Base-by-base conservation (phyloP, 208 protist species). In the Porcisia hertigi region DNA sequence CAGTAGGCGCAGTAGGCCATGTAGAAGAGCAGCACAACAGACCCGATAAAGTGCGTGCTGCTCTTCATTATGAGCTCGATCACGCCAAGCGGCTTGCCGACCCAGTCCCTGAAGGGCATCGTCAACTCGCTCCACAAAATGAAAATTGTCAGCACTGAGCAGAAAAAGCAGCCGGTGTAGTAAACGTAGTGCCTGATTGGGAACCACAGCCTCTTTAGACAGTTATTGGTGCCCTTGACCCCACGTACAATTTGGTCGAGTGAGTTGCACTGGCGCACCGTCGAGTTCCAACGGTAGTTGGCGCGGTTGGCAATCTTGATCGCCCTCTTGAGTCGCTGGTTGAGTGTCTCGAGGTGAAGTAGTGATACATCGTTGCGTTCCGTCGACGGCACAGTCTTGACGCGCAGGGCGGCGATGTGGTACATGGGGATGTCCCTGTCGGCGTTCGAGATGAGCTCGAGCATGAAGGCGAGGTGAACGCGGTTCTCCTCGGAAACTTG, bases 1-100 rank as follows among this genome's bases (percentile, higher is more conserved):
- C 93, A 97, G 85, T 97, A 98, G 39, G 91, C 71, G 82, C 92
- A 96, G 82, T 89, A 93, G 36, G 89, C 93, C 90, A 97, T 96
- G 87, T 98, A 98, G 80, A 94, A 96, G 75, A 98, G 87, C 65
- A 97, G 86, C 39, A 97, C 71, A 45, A 97, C 82, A 43, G 89
- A 95, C n/a, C 83, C 86, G 11, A 93, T 70, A 69, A 97, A 92
- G 69, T 96, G 90, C 41, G 94, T 76, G 43, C 55, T 39, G 71
- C 87, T 94, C 53, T 85, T 79, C 84, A 96, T 93, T 39, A 94
- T 83, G 4, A 96, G 62, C 71, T 94, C 89, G 53, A 97, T 88
- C 25, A 96, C 78, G 62, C 89, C 88, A 12, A 97, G 83, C 34
- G 83, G 87, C 57, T 77, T 83, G 0, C 55, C 74, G 6, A 80